These are phyloP conservation scores for Torulaspora globosa DNA, from an alignment of 1,139 yeast genomes.

Conservation along the genomic window DNA sequence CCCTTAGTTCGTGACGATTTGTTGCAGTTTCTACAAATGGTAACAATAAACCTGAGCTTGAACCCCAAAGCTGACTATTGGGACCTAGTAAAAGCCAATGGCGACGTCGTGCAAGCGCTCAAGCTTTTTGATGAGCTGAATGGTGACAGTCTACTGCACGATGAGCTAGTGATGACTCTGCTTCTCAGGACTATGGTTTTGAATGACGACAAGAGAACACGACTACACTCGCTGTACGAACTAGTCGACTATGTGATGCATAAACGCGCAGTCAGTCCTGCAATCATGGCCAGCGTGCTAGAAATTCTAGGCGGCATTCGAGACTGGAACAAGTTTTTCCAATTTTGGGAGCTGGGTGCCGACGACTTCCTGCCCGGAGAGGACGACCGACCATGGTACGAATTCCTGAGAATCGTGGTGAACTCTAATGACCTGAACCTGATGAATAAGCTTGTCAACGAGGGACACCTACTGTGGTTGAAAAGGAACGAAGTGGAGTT, in stretches of 20 bases:
- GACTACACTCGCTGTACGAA: conserved; percentile 23
- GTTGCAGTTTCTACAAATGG: conserved; percentile 19
- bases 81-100: conserved; percentile 20
- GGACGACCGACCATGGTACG: conserved; percentile 31
- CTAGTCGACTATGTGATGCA: conserved; percentile 20
- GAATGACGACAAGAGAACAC: conserved; percentile 12
- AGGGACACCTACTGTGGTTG: conserved; percentile 31
- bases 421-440: conserved; percentile 17
- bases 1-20: conserved; percentile 24
- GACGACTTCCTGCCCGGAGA: conserved; percentile 12
- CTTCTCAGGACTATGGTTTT: conserved; percentile 21
- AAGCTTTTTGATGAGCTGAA: conserved; percentile 17
- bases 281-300: conserved; percentile 18
- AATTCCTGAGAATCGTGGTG: conserved; percentile 20
- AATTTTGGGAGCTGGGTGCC: conserved; percentile 26
- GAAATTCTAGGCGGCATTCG: conserved; percentile 19
- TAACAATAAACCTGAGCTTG: conserved; percentile 8
- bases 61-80: conserved; percentile 10
- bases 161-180: conserved; percentile 21
- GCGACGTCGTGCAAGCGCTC: conserved; percentile 18
- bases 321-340: conserved; percentile 24
- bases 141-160: conserved; percentile 17
- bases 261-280: conserved; percentile 14
- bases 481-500: conserved; percentile 24
- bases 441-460: conserved; percentile 20